Conservation (phyloP, 208 protist genomes). For the Leishmania braziliensis region DNA sequence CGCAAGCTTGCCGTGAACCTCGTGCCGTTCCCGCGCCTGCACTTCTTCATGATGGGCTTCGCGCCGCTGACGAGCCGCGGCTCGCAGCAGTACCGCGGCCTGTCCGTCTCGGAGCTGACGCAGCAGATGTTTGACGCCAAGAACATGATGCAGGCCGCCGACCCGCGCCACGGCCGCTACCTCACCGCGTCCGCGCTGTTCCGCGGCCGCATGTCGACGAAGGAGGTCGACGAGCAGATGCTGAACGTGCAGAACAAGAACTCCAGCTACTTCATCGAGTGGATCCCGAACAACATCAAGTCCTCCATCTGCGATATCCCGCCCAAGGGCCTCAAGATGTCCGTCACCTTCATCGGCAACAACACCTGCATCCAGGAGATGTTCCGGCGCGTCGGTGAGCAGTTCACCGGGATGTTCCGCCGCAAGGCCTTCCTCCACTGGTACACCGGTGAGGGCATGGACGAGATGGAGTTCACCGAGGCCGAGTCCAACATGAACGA, state of each 20-base stretch:
- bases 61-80: constrained; percentile 93
- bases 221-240: constrained; percentile 42
- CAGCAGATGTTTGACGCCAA: constrained; percentile 98
- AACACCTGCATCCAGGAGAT: constrained; percentile 94
- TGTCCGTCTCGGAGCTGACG: constrained; percentile 90
- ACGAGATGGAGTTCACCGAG: constrained; percentile 92
- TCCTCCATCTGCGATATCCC: constrained; percentile 89
- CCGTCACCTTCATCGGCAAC: constrained; percentile 95
- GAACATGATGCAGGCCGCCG: constrained; percentile 97
- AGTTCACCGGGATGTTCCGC: constrained; percentile 99
- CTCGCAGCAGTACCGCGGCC: constrained; percentile 83
- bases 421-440: constrained; percentile 99
- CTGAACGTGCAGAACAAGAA: constrained; percentile 42
- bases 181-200: constrained; percentile 88
- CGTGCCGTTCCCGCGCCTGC: constrained; percentile 98
- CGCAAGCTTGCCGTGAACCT: constrained; percentile 98
- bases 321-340: constrained; percentile 92
- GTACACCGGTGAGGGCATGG: constrained; percentile 97
- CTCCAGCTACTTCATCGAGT: constrained; percentile 94
- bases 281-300: constrained; percentile 3
- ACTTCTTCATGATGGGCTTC: constrained; percentile 99
- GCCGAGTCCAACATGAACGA: constrained; percentile 95
- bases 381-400: constrained; percentile 92
- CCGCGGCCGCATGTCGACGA: constrained; percentile 95
- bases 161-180: constrained; percentile 56